Percentiles rank a stretch among this genome's conserved stretches.
These are phyloP conservation scores for Gonapodya prolifera DNA, from an alignment of 192 early-diverging fungal genomes.

Conservation along the genomic window DNA sequence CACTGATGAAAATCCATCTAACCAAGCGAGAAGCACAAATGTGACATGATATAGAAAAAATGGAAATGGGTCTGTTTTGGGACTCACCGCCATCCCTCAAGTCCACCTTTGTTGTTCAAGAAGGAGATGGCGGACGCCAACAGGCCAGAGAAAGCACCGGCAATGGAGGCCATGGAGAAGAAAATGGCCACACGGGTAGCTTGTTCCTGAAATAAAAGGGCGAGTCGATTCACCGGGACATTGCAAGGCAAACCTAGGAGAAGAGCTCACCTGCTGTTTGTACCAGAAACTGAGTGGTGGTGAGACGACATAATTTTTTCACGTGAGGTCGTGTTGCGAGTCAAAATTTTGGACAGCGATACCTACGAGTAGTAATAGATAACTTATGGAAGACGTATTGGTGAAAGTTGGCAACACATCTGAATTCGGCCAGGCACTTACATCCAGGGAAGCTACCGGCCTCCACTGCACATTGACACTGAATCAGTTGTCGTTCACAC, in stretches of 20 bases:
- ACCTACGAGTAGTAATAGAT: slow-evolving; percentile 18
- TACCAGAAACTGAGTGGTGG: slow-evolving; percentile 47
- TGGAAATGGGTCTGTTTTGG: too few species aligned
- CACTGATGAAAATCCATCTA: neutral
- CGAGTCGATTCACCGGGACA: neutral
- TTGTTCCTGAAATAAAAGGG: slow-evolving; percentile 22
- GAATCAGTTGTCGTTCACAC: too few species aligned
- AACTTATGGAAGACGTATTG: neutral
- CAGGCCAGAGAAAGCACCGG: slow-evolving; percentile 50
- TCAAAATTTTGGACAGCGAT: too few species aligned
- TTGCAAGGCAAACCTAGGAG: neutral
- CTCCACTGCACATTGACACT: neutral
- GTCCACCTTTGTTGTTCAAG: slow-evolving; percentile 32
- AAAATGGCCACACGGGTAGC: slow-evolving; percentile 39
- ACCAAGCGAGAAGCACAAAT: neutral
- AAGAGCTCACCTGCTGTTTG: slow-evolving; percentile 19
- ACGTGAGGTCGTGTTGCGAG: too few species aligned
- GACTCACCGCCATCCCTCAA: slow-evolving; percentile 46
- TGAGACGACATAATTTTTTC: too few species aligned
- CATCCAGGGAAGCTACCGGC: neutral
- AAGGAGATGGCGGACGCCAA: slow-evolving; percentile 39
- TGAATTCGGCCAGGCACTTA: neutral
- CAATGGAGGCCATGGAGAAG: slow-evolving; percentile 34
- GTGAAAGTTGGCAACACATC: neutral
- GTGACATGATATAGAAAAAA: too few species aligned